phyloP scores from a whole-genome alignment of 202 grass and related monocot species.

The Zoysia matrella region DNA sequence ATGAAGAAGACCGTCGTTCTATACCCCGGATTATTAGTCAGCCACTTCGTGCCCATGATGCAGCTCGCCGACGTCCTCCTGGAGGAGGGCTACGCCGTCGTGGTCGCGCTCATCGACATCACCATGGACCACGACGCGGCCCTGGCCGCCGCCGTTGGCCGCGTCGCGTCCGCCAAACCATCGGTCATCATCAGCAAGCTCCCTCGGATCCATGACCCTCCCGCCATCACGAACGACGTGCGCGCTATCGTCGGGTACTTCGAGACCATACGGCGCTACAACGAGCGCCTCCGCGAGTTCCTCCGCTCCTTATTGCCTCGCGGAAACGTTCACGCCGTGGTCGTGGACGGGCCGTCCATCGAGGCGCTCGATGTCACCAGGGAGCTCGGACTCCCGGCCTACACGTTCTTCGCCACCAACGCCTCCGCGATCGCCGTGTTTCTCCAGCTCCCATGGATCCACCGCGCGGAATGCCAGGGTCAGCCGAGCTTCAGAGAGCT shows the following conservation, averaged over 20 bases:
- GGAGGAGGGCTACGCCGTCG: conserved; percentile 20
- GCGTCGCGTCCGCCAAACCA: conserved; percentile 16
- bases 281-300: background rate
- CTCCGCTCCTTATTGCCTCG: too few relatives aligned
- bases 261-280: conserved; percentile 13
- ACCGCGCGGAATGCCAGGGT: background rate
- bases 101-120: conserved; percentile 21
- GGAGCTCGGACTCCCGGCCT: background rate
- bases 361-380: too few relatives aligned
- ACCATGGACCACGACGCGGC: conserved; percentile 7
- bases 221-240: background rate
- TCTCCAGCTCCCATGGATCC: conserved; percentile 15
- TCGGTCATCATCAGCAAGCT: conserved; percentile 41
- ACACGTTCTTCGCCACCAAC: background rate
- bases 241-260: background rate
- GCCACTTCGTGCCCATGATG: conserved; percentile 46
- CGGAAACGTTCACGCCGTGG: too few relatives aligned
- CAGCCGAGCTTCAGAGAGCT: conserved; percentile 6
- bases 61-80: conserved; percentile 36
- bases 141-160: background rate
- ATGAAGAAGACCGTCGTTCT: conserved; percentile 6
- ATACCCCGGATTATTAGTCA: conserved; percentile 21
- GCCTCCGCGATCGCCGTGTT: conserved; percentile 26
- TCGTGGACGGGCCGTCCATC: too few relatives aligned
- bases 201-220: background rate